phyloP scores from a whole-genome alignment of 768 basidiomycete genomes.

The Solioccasus polychromus region DNA sequence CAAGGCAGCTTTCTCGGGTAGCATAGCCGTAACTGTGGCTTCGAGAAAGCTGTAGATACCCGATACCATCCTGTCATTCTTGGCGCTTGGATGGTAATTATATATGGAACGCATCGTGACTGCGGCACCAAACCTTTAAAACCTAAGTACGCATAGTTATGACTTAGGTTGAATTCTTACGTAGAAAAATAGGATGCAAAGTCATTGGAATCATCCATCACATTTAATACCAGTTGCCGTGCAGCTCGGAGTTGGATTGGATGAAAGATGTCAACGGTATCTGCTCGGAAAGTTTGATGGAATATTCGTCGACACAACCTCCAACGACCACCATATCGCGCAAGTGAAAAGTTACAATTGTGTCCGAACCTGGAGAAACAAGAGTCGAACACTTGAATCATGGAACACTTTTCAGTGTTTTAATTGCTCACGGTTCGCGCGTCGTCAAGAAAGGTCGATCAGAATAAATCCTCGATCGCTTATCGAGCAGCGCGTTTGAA shows the following conservation, averaged over 20 bases:
- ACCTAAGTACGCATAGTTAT: too few species aligned
- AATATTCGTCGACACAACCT: slow-evolving; percentile 16
- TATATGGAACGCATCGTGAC: too few species aligned
- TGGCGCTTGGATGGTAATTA: too few species aligned
- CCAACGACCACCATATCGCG: neutral
- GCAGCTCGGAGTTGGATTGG: slow-evolving; percentile 16
- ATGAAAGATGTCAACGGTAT: slow-evolving; percentile 3
- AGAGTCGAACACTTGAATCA: too few species aligned
- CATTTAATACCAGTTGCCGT: slow-evolving; percentile 6
- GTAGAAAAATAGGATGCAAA: neutral
- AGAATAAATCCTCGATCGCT: neutral
- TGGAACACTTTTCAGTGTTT: too few species aligned
- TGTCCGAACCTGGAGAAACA: neutral
- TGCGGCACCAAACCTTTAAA: too few species aligned
- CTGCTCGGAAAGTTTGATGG: slow-evolving; percentile 14
- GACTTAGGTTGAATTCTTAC: too few species aligned
- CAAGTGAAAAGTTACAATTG: neutral
- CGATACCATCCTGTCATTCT: too few species aligned
- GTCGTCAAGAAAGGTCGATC: neutral
- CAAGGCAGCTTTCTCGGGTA: too few species aligned
- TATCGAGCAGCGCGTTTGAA: neutral
- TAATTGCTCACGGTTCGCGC: neutral
- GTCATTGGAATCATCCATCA: slow-evolving; percentile 6
- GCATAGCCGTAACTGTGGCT: too few species aligned
- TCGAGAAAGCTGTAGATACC: too few species aligned